A percentile compares a stretch with the other conserved stretches of the same genome.
phyloP scores from a whole-genome alignment of 768 basidiomycete genomes.

The Serendipita sp. region DNA sequence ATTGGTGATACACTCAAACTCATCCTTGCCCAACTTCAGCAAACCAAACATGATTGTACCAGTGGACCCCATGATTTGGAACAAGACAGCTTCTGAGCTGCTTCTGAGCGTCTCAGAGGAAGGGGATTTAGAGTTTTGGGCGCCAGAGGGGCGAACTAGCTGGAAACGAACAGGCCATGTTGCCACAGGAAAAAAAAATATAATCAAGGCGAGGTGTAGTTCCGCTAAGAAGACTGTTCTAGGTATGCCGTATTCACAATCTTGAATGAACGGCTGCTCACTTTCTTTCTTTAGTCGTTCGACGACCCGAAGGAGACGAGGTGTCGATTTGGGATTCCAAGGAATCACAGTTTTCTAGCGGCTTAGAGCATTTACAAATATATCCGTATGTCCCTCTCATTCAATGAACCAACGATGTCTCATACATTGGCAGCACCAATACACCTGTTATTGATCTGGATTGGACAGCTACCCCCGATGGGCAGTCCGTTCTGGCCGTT shows the following conservation, averaged over 20 bases:
- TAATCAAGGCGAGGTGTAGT: conserved; percentile 68
- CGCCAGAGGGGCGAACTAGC: conserved; percentile 29
- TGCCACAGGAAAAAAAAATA: conserved; percentile 46
- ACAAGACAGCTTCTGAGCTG: conserved; percentile 33
- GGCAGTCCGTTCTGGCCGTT: conserved; percentile 80
- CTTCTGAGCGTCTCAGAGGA: conserved; percentile 60
- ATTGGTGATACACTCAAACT: conserved; percentile 33
- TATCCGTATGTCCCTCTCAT: conserved; percentile 33
- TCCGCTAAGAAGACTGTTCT: conserved; percentile 85
- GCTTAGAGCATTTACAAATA: conserved; percentile 56
- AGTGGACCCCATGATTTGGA: conserved; percentile 84
- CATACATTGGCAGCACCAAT: not conserved
- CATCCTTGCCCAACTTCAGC: conserved; percentile 29
- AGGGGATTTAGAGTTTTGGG: conserved; percentile 84
- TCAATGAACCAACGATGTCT: not conserved
- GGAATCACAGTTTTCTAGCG: conserved; percentile 83
- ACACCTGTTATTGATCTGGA: conserved; percentile 71
- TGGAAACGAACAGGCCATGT: conserved; percentile 67
- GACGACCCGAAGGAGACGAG: conserved; percentile 47
- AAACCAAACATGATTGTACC: conserved; percentile 40
- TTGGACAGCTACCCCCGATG: conserved; percentile 84
- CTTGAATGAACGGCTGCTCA: not conserved
- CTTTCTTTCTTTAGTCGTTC: conserved; percentile 34
- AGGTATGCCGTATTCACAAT: conserved; percentile 32
- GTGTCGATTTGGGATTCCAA: conserved; percentile 94